Evolutionary conservation across 1,284 basidiomycete genomes (phyloP).

Genomic region (Tetrapyrgos nigripes): DNA sequence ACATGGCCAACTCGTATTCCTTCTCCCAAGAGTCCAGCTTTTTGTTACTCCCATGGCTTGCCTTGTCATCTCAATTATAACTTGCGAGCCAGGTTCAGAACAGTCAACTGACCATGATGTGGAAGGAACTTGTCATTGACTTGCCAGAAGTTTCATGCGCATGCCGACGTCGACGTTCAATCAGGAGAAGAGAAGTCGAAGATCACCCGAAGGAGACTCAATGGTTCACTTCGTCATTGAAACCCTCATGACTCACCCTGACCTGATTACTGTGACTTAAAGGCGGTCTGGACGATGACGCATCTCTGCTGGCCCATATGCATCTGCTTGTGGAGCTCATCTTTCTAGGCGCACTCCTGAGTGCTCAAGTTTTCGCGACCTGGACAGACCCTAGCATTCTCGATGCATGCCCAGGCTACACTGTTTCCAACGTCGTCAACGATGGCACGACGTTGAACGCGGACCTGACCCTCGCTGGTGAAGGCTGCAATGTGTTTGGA

Average conservation of each 20-base stretch:
- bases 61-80: constrained; percentile 33
- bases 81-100: too few species aligned
- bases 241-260: background rate
- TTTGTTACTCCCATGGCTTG: constrained; percentile 37
- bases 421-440: constrained; percentile 44
- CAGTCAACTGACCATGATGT: too few species aligned
- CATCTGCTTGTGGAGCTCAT: background rate
- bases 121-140: too few species aligned
- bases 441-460: constrained; percentile 52
- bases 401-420: constrained; percentile 64
- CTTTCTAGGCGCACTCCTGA: background rate
- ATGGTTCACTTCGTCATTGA: too few species aligned
- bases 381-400: constrained; percentile 41
- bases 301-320: background rate
- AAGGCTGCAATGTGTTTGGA: constrained; percentile 70
- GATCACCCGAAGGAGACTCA: too few species aligned
- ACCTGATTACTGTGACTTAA: background rate
- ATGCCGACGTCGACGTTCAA: too few species aligned
- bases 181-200: too few species aligned
- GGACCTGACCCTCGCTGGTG: constrained; percentile 57
- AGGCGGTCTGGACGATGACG: background rate
- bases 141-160: too few species aligned
- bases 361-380: background rate
- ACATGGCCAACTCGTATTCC: constrained; percentile 21
- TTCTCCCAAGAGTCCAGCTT: constrained; percentile 33